Base-by-base conservation (phyloP, 176 grass and related monocot genomes). In the Musa troglodytarum region DNA sequence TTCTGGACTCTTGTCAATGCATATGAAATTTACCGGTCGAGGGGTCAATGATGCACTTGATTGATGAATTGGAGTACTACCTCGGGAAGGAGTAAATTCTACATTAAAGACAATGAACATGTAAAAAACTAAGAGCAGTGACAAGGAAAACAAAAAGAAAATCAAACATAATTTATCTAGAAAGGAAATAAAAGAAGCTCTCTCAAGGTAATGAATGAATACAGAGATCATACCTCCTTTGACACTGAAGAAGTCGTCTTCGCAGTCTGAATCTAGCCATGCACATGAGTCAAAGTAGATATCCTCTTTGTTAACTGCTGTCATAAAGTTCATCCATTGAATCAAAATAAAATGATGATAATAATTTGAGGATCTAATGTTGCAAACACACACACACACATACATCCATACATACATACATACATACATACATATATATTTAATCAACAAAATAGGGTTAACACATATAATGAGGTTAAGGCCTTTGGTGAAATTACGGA, bases 221-320 rank as follows among this genome's bases (percentile, higher is more conserved):
- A 58, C n/a, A 56, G 5, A 34, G 1, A 43, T 54, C 7, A 9
- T 58, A 80, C 78, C 78, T 65, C 78, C 78, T 64, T 73, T 65
- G 15, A 80, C 69, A 50, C 78, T 80, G 55, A 73, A 80, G 78
- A 80, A 80, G 65, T 80, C 77, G 51, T 79, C 78, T 61, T 80
- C 78, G 34, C 78, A 73, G 57, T 80, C 78, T 14, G 78, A 80
- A 71, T 80, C 78, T 14, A 72, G 51, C 69, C 78, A 80, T 43
- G 78, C 58, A 1, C 22, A 11, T 14, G 78, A 73, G 69, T 80
- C 78, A 65, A 73, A 80, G 50, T 73, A 80, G 57, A 73, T 12
- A 52, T 80, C 78, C 57, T 54, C 69, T n/a, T 53, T 71, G 23
- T 21, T 64, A 7, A 59, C 49, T 73, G 78, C 15, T 53, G 58